phyloP scores from a whole-genome alignment of 352 stramenopile genomes.

The Phytophthora europaea region DNA sequence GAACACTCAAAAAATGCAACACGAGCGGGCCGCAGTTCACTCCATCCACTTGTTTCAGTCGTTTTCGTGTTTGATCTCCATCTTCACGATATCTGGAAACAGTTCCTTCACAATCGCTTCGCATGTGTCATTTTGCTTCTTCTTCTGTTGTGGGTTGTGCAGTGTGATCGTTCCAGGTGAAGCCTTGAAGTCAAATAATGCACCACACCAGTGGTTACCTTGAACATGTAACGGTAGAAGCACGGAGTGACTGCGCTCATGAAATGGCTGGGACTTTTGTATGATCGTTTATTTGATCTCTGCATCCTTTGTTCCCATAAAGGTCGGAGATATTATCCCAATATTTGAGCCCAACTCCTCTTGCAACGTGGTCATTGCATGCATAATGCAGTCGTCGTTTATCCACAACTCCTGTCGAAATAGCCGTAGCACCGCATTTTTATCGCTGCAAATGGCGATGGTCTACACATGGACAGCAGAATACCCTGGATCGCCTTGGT shows the following conservation, averaged over 20 bases:
- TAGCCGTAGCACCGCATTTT: background rate
- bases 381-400: background rate
- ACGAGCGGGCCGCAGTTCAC: background rate
- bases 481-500: background rate
- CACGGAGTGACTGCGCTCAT: too few species aligned
- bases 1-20: background rate
- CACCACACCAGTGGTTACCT: background rate
- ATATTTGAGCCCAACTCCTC: background rate
- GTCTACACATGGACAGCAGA: background rate
- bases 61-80: background rate
- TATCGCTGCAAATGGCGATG: background rate
- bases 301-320: background rate
- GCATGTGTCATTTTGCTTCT: background rate
- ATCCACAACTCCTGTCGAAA: background rate
- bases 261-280: too few species aligned
- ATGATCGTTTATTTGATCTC: too few species aligned
- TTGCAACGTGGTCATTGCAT: background rate
- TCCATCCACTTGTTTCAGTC: background rate
- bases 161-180: background rate
- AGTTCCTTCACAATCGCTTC: background rate
- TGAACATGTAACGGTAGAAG: background rate
- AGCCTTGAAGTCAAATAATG: background rate
- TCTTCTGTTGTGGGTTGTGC: background rate
- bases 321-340: background rate
- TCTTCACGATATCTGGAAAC: background rate